These are phyloP conservation scores for Boletus sp. DNA, from an alignment of 768 basidiomycete genomes.

Conservation along the genomic window DNA sequence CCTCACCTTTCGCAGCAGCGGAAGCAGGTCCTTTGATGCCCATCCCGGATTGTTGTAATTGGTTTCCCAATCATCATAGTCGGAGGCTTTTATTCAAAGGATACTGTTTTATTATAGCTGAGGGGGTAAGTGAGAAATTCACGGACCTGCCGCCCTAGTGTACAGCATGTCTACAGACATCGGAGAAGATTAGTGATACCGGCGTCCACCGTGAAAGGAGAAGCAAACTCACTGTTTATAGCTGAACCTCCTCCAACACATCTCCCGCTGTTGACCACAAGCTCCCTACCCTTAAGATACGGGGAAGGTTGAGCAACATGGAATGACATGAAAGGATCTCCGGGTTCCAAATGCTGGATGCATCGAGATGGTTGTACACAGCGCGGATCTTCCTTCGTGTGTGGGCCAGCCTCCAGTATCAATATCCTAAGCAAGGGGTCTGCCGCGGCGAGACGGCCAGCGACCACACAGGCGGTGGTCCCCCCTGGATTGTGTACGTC, in stretches of 20 bases:
- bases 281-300: conserved; percentile 11
- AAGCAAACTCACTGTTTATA: conserved; percentile 48
- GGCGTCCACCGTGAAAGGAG: not conserved
- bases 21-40: conserved; percentile 27
- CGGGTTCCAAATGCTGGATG: conserved; percentile 14
- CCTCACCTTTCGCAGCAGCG: conserved; percentile 25
- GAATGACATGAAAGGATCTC: conserved; percentile 18
- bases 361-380: conserved; percentile 26
- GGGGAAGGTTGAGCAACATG: conserved; percentile 17
- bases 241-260: conserved; percentile 34
- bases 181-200: not conserved
- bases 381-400: conserved; percentile 20
- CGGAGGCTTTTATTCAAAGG: conserved; percentile 39
- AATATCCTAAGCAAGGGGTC: conserved; percentile 26
- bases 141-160: conserved; percentile 45
- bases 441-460: conserved; percentile 29
- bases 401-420: conserved; percentile 30
- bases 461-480: conserved; percentile 34
- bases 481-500: conserved; percentile 28
- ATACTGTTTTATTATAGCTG: not conserved
- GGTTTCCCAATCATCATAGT: conserved; percentile 42
- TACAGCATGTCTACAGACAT: conserved; percentile 44
- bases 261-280: conserved; percentile 22
- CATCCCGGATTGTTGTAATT: conserved; percentile 19
- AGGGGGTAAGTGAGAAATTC: not conserved